Evolutionary conservation across 148 eudicot species (phyloP).

Genomic region (Rhododendron ovatum): DNA sequence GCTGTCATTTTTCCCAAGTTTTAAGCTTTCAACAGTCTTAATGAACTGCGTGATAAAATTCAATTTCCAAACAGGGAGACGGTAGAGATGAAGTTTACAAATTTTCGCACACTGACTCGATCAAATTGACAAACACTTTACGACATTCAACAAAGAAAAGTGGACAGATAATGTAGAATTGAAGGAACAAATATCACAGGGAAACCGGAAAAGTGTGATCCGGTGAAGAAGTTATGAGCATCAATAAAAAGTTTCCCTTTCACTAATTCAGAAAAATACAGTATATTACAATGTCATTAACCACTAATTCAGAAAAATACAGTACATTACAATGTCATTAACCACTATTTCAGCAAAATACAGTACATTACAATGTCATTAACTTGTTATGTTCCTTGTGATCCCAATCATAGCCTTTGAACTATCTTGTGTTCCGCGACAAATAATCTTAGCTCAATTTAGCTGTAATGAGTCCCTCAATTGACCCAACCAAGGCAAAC

Average conservation of each 20-base stretch:
- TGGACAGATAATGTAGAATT: background rate
- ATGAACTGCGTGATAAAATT: background rate
- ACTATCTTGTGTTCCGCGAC: background rate
- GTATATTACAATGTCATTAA: too few species aligned
- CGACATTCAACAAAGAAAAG: background rate
- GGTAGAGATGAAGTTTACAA: background rate
- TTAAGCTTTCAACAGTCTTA: background rate
- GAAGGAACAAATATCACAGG: background rate
- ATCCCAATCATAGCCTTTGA: background rate
- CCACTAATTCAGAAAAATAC: too few species aligned
- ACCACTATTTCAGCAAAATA: too few species aligned
- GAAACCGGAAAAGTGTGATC: background rate
- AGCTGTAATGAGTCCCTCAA: constrained; percentile 43
- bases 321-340: too few species aligned
- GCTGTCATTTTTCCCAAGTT: too few species aligned
- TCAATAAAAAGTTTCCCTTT: background rate
- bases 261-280: too few species aligned
- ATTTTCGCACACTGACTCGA: background rate
- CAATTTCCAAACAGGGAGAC: too few species aligned
- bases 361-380: background rate
- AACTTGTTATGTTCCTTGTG: background rate
- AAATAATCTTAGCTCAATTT: constrained; percentile 24
- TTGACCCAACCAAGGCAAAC: constrained; percentile 49
- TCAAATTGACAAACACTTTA: background rate
- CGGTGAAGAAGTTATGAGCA: background rate